Evolutionary conservation across 208 protist genomes (phyloP).

Genomic region (Entamoeba invadens): DNA sequence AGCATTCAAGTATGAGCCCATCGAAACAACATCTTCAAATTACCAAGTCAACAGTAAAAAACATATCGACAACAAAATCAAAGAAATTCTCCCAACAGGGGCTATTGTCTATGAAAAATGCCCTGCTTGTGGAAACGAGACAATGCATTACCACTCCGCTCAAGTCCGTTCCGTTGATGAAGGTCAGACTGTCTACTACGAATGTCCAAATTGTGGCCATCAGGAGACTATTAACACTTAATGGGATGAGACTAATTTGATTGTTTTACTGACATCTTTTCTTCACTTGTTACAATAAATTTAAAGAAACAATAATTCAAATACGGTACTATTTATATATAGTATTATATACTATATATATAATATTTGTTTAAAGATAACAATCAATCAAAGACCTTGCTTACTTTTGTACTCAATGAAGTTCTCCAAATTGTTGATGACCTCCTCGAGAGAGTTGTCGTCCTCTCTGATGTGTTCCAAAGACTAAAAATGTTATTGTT

Average conservation of each 20-base stretch:
- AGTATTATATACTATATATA: too few species aligned
- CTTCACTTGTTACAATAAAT: too few species aligned
- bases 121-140: not conserved
- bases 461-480: not conserved
- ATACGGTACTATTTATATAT: too few species aligned
- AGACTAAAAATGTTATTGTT: too few species aligned
- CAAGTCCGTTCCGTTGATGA: not conserved
- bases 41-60: not conserved
- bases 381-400: not conserved
- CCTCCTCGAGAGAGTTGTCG: not conserved
- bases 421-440: not conserved
- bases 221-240: not conserved
- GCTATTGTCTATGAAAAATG: not conserved
- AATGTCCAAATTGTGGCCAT: not conserved
- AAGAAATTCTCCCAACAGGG: not conserved
- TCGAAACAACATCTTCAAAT: not conserved
- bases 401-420: not conserved
- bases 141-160: not conserved
- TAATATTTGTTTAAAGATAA: too few species aligned
- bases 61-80: not conserved
- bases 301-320: too few species aligned
- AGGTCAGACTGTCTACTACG: not conserved
- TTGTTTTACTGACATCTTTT: too few species aligned
- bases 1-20: not conserved
- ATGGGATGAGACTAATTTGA: too few species aligned